Base-by-base conservation (phyloP, 148 eudicot species). In the Nyssa sinensis region DNA sequence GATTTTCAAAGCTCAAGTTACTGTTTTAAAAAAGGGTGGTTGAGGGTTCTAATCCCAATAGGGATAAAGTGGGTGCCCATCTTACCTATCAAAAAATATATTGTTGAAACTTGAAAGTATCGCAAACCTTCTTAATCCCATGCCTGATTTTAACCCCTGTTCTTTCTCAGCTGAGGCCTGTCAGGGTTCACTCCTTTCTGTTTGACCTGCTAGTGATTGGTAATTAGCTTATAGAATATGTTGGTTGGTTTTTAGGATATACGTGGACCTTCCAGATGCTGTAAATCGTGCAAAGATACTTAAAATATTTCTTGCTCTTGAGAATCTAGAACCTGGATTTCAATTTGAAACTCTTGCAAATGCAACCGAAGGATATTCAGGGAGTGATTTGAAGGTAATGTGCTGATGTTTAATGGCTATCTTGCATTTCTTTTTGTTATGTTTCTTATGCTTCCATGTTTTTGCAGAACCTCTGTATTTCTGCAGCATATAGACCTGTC, bases 401-500 rank as follows among this genome's bases (percentile, higher is more conserved):
- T 60, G 7, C 37, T 64, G 27, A 70, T 69, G 34, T 51, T 66
- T 53, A 21, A n/a, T 49, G 24, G 17, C 58, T 29, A 44, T 16
- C 27, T 33, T 6, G 47, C n/a, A 35, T 73, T 23, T 72, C 21
- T 1, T 3, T 7, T 7, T 55, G 59, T 7, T 49, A 69, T 69
- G 31, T 44, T 51, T 69, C 69, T 41, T 8, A 33, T 60, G 58
- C 21, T 67, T 67, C 0, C 59, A 28, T 65, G 3, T 3, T 84
- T 66, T 16, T 82, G 85, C 93, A 95, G 98, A 92, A 95, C 74
- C 94, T 95, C 66, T 95, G 98, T 82, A 88, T 92, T 75, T 97
- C 98, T 81, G 96, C 98, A 7, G 92, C 98, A 53, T 92, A 95
- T 81, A 88, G 97, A 83, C 98, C 98, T 73, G 98, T 95, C 34